Evolutionary conservation across 2,329 filamentous ascomycete genomes (phyloP).

Genomic region (Aureobasidium namibiae): DNA sequence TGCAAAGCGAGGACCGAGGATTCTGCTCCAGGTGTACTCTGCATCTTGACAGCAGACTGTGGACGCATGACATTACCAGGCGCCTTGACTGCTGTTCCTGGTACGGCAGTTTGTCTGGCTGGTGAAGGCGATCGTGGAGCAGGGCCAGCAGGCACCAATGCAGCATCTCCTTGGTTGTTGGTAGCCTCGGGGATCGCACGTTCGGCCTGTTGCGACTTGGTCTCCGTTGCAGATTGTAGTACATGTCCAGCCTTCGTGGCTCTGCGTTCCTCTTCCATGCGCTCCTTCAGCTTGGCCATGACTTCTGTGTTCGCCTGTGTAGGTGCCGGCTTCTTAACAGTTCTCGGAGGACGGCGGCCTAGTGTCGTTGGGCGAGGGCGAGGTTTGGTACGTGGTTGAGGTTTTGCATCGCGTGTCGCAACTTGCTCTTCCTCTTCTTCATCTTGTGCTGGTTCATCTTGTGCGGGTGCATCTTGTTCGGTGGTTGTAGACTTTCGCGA

Average conservation of each 20-base stretch:
- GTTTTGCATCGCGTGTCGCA: neutral
- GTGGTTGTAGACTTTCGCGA: conserved; percentile 20
- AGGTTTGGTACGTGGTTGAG: conserved; percentile 13
- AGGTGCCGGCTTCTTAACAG: conserved; percentile 21
- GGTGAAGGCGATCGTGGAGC: conserved; percentile 23
- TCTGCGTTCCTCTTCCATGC: conserved; percentile 24
- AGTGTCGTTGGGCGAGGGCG: conserved; percentile 12
- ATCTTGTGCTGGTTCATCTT: neutral
- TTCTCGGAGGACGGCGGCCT: conserved; percentile 18
- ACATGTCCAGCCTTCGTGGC: conserved; percentile 14
- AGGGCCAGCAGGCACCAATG: conserved; percentile 8
- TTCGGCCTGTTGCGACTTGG: neutral
- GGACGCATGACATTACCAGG: conserved; percentile 22
- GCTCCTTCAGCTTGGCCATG: conserved; percentile 25
- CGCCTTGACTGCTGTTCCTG: conserved; percentile 18
- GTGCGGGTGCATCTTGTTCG: neutral
- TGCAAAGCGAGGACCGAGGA: conserved; percentile 40
- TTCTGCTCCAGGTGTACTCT: conserved; percentile 36
- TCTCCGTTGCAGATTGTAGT: neutral
- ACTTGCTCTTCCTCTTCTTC: conserved; percentile 8
- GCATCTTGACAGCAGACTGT: conserved; percentile 36
- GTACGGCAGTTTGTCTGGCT: conserved; percentile 22
- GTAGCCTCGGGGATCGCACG: neutral
- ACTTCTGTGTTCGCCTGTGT: conserved; percentile 23
- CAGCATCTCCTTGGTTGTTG: conserved; percentile 10